Evolutionary conservation across 495 filamentous ascomycete species (phyloP), one percentile per base, ranked within the genome.

Genomic region (Daldinia concentrica): DNA sequence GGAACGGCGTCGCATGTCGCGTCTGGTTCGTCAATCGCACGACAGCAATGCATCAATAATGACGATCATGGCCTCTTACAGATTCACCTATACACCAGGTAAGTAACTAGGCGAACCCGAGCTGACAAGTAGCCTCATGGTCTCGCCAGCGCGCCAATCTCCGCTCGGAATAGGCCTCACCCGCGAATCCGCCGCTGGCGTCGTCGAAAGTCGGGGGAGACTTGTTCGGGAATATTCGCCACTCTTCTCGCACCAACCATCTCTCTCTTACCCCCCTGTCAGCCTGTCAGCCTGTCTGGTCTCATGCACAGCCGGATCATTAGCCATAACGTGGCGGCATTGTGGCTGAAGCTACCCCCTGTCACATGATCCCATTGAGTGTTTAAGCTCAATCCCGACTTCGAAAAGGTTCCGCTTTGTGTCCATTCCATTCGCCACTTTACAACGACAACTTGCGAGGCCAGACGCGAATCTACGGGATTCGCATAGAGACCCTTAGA

Each of bases 201-300:
- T 34, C 34, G 58, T 58, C 58, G 63, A 34, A n/a, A 54, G n/a
- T 62, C 12, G 41, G 50, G 27, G 41, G 50, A 61, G 34, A 14
- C 11, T 12, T n/a, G 39, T 73, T 73, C 62, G 39, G 52, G 65
- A 73, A 69, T n/a, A 61, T 73, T 73, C 71, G 66, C 71, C 71
- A 69, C 65, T 11, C 17, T 73, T 73, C 71, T 54, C 29, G 61
- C 57, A 57, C 36, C 52, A 26, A 64, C 45, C 45, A 56, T 57
- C 19, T n/a, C 22, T 5, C 12, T 8, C 45, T 19, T 32, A 7
- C 0, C 6, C 50, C 14, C 51, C 15, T 36, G 34, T n/a, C n/a
- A n/a, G n/a, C n/a, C n/a, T n/a, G n/a, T n/a, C n/a, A n/a, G n/a
- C n/a, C n/a, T n/a, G n/a, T n/a, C n/a, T n/a, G n/a, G n/a, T 55